These are phyloP conservation scores for Mucor irregularis DNA, from an alignment of 371 early-diverging fungal species.

Conservation along the genomic window DNA sequence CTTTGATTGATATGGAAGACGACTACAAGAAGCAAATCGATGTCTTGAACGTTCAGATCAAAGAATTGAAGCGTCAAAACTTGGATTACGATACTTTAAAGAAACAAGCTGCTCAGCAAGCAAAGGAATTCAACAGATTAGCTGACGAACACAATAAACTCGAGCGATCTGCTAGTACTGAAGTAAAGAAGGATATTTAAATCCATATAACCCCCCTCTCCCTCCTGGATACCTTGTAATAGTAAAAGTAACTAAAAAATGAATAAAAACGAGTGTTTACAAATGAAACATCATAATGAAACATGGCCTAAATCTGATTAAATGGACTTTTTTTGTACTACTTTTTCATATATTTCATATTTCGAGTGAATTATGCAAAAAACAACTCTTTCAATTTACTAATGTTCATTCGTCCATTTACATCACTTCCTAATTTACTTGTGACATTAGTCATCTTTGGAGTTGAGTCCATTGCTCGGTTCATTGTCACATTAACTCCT, in stretches of 20 bases:
- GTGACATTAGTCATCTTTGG: constrained; percentile 64
- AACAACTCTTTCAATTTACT: background rate
- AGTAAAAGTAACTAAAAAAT: background rate
- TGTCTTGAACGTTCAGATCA: constrained; percentile 37
- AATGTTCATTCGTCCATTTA: constrained; percentile 20
- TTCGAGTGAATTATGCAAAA: no score
- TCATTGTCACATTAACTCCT: constrained; percentile 66
- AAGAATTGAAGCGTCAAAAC: constrained; percentile 53
- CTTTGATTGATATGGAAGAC: constrained; percentile 29
- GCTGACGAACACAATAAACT: constrained; percentile 69
- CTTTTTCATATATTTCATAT: background rate
- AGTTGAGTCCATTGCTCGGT: constrained; percentile 62
- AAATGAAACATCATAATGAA: no score
- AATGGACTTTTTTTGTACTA: background rate
- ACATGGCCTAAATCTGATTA: no score
- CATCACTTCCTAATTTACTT: constrained; percentile 35
- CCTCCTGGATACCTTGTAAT: no score
- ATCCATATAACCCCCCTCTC: background rate
- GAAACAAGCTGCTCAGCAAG: constrained; percentile 72
- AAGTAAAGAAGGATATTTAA: constrained; percentile 24
- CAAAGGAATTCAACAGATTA: constrained; percentile 72
- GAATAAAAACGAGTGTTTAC: no score
- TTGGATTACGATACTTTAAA: constrained; percentile 70
- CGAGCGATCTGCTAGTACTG: constrained; percentile 28
- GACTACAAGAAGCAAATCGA: constrained; percentile 25